phyloP scores from a whole-genome alignment of 768 basidiomycete genomes.

The Suillus sp. region DNA sequence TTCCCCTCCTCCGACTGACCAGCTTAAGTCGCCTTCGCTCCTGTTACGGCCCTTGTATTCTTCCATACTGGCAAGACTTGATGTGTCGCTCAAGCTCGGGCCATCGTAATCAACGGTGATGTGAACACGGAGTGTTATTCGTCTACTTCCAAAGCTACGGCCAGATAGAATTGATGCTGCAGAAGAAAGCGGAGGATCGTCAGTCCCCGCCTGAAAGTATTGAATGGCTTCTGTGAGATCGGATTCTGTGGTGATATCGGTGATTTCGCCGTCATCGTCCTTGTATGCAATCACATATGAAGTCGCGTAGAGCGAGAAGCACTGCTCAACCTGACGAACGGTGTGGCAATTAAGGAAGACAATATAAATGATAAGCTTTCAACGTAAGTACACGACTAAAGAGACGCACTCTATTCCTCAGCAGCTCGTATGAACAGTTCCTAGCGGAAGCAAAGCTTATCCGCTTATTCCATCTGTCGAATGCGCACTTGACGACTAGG shows the following conservation, averaged over 20 bases:
- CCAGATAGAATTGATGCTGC: constrained; percentile 72
- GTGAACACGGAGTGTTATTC: constrained; percentile 75
- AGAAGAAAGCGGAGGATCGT: constrained; percentile 71
- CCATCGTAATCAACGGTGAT: constrained; percentile 90
- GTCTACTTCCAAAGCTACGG: constrained; percentile 62
- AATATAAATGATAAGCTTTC: constrained; percentile 4
- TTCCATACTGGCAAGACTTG: constrained; percentile 77
- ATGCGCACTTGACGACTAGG: constrained; percentile 81
- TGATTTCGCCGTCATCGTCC: constrained; percentile 85
- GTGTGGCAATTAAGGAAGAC: background rate
- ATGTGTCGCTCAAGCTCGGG: constrained; percentile 86
- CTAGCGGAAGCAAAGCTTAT: constrained; percentile 80
- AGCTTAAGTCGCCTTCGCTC: constrained; percentile 46
- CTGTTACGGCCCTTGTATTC: constrained; percentile 64
- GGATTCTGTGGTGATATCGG: constrained; percentile 63
- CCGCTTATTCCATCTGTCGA: constrained; percentile 71
- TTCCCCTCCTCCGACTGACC: constrained; percentile 46
- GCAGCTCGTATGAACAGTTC: constrained; percentile 74
- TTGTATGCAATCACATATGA: constrained; percentile 79
- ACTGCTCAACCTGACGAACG: constrained; percentile 71
- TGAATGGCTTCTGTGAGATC: constrained; percentile 86
- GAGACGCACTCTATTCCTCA: constrained; percentile 67
- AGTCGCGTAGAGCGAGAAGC: constrained; percentile 72
- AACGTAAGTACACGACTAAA: background rate
- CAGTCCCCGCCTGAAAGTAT: constrained; percentile 78